A percentile compares a stretch with the other conserved stretches of the same genome.
phyloP scores from a whole-genome alignment of 2,329 filamentous ascomycete genomes.

The Neocatenulostroma microsporum region DNA sequence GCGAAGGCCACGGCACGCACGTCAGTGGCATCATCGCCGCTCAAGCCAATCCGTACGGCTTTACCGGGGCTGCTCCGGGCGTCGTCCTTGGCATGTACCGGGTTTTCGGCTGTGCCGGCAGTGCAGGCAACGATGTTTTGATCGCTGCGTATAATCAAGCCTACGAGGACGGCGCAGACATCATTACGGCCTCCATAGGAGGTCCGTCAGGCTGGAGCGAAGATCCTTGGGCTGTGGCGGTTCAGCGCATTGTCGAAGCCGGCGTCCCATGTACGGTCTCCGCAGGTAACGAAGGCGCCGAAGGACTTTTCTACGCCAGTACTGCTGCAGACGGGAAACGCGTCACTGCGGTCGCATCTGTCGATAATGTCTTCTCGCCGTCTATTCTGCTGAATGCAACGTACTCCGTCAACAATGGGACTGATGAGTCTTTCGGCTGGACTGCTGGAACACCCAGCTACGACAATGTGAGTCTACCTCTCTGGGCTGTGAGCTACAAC shows the following conservation, averaged over 20 bases:
- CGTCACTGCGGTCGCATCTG: conserved; percentile 41
- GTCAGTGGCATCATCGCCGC: conserved; percentile 57
- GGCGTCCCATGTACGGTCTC: conserved; percentile 46
- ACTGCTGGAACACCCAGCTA: conserved; percentile 31
- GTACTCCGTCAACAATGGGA: conserved; percentile 25
- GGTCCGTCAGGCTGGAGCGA: conserved; percentile 29
- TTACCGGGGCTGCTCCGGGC: conserved; percentile 51
- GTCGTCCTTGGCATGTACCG: conserved; percentile 51
- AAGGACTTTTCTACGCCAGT: conserved; percentile 42
- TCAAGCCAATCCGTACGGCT: conserved; percentile 46
- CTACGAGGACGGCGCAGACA: conserved; percentile 43
- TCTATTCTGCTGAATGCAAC: conserved; percentile 28
- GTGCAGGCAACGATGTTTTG: conserved; percentile 48
- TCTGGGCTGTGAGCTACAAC: conserved; percentile 41
- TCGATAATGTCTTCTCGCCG: conserved; percentile 33
- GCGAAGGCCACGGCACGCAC: conserved; percentile 54
- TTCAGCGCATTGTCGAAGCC: conserved; percentile 36
- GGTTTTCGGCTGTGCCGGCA: conserved; percentile 50
- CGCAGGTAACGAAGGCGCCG: conserved; percentile 45
- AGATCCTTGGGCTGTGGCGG: conserved; percentile 34
- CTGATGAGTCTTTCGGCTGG: conserved; percentile 32
- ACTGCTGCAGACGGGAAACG: conserved; percentile 36
- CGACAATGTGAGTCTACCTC: conserved; percentile 25
- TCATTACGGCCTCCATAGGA: conserved; percentile 34
- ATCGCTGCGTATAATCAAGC: conserved; percentile 54